These are phyloP conservation scores for Metarhizium rileyi DNA, from an alignment of 2,329 filamentous ascomycete species.

Conservation along the genomic window DNA sequence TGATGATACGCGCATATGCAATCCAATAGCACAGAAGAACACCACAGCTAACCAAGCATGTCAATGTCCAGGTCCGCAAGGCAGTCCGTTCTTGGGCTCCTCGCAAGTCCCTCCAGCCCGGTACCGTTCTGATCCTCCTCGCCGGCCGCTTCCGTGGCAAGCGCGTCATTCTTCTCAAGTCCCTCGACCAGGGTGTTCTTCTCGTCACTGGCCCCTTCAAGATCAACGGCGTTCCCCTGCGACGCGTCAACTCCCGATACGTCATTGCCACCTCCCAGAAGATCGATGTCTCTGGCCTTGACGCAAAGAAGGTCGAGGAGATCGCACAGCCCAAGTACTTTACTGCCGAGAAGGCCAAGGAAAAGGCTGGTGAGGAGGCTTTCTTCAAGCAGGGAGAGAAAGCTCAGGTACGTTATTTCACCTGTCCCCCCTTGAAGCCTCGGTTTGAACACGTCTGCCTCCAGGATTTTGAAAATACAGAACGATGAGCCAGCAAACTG, in stretches of 20 bases:
- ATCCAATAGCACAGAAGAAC: background rate
- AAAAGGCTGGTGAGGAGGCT: conserved; percentile 95
- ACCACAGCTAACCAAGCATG: conserved; percentile 11
- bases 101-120: conserved; percentile 83
- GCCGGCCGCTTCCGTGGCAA: conserved; percentile 99
- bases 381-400: conserved; percentile 99
- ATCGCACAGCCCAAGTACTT: conserved; percentile 79
- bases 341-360: conserved; percentile 84
- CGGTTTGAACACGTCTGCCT: too few species aligned
- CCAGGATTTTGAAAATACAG: too few species aligned
- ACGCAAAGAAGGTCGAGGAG: conserved; percentile 82
- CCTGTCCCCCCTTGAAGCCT: too few species aligned
- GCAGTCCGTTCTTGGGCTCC: conserved; percentile 77
- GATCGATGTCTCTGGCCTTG: conserved; percentile 76
- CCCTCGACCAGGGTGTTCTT: conserved; percentile 93
- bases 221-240: conserved; percentile 97
- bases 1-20: background rate
- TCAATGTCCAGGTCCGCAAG: conserved; percentile 73
- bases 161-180: conserved; percentile 98
- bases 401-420: conserved; percentile 66
- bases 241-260: conserved; percentile 87
- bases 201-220: conserved; percentile 99
- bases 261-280: conserved; percentile 85
- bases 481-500: conserved; percentile 12
- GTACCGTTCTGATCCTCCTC: conserved; percentile 96